Conservation (phyloP, 805 yeast species). For the Spathaspora hagerdaliae region DNA sequence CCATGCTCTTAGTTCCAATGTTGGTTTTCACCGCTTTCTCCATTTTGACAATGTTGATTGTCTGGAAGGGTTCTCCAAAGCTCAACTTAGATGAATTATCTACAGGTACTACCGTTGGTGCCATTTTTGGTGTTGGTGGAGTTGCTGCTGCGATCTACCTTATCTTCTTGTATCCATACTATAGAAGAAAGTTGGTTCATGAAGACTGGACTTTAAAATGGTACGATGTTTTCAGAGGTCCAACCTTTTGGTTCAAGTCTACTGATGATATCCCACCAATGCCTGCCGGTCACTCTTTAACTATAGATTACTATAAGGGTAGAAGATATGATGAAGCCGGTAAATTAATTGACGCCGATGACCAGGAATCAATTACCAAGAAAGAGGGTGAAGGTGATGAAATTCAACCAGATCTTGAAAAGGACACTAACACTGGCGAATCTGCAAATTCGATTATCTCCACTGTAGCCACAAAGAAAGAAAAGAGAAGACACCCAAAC, state of each 20-base stretch:
- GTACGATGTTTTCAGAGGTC: conserved; percentile 57
- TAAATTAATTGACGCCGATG: conserved; percentile 5
- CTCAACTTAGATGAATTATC: conserved; percentile 53
- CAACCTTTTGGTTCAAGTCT: conserved; percentile 49
- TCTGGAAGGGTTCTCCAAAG: conserved; percentile 77
- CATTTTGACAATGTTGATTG: conserved; percentile 70
- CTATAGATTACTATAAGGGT: conserved; percentile 64
- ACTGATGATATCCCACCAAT: conserved; percentile 61
- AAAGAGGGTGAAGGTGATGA: conserved; percentile 3
- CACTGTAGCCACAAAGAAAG: conserved; percentile 6
- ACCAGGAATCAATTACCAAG: conserved; percentile 6
- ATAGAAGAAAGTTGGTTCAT: conserved; percentile 54
- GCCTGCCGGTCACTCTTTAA: conserved; percentile 53
- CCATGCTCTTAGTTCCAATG: conserved; percentile 53
- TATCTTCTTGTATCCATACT: conserved; percentile 56
- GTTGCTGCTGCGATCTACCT: conserved; percentile 51
- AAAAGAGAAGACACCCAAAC: conserved; percentile 11
- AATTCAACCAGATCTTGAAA: conserved; percentile 6
- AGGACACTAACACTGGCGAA: not conserved
- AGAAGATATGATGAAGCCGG: conserved; percentile 36
- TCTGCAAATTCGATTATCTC: conserved; percentile 1
- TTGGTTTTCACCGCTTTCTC: conserved; percentile 59
- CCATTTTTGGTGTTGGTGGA: conserved; percentile 63
- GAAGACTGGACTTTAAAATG: conserved; percentile 65
- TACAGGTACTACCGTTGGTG: conserved; percentile 48